These are phyloP conservation scores for Gentiana straminea DNA, from an alignment of 257 asterid genomes.

Conservation along the genomic window DNA sequence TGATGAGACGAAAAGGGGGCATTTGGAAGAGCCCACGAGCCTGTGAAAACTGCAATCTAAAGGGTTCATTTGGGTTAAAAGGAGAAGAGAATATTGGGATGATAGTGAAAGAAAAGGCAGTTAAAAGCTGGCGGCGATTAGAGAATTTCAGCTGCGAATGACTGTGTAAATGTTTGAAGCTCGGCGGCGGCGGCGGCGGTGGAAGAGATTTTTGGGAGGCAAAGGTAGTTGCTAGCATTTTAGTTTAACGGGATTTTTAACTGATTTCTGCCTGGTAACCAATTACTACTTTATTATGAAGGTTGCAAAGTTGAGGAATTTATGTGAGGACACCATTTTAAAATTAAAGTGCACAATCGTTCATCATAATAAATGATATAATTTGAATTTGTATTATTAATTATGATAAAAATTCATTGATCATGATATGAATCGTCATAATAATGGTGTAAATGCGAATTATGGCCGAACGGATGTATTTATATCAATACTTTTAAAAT, in stretches of 20 bases:
- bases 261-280: slow-evolving; percentile 4
- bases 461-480: no score
- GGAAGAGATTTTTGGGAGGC: slow-evolving; percentile 11
- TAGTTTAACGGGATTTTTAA: slow-evolving; percentile 2
- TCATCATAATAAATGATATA: no score
- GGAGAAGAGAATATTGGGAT: slow-evolving; percentile 39
- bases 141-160: slow-evolving; percentile 6
- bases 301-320: no score
- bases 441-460: no score
- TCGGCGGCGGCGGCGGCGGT: slow-evolving; percentile 6
- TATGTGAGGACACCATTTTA: no score
- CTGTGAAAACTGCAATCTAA: slow-evolving; percentile 27
- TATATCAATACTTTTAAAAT: no score
- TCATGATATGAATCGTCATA: no score
- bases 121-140: slow-evolving; percentile 50
- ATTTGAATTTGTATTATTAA: no score
- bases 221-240: slow-evolving; percentile 16
- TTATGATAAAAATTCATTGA: no score
- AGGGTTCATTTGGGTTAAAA: slow-evolving; percentile 11
- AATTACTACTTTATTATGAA: no score
- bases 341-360: no score
- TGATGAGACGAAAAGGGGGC: slow-evolving; percentile 83
- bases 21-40: slow-evolving; percentile 97
- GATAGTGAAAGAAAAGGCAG: slow-evolving; percentile 38
- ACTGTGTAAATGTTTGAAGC: neutral